These are phyloP conservation scores for Boletus sensibilis DNA, from an alignment of 768 basidiomycete genomes.

Conservation along the genomic window DNA sequence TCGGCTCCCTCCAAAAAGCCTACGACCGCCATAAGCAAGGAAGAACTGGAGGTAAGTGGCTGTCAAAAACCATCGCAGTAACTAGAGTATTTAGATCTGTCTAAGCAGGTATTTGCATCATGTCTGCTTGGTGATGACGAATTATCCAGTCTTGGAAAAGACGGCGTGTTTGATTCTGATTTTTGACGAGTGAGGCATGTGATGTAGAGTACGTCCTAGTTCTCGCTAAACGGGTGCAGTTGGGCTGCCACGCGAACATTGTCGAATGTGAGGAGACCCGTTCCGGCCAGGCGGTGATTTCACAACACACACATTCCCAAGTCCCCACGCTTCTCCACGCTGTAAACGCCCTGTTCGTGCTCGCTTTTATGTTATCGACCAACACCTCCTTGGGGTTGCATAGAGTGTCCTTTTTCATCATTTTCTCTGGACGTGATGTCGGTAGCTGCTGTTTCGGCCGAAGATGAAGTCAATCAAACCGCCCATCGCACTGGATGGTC, in stretches of 20 bases:
- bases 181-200: slow-evolving; percentile 13
- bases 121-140: slow-evolving; percentile 40
- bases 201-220: background rate
- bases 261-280: background rate
- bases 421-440: slow-evolving; percentile 14
- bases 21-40: slow-evolving; percentile 1
- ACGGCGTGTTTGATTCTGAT: slow-evolving; percentile 31
- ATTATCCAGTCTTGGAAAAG: slow-evolving; percentile 30
- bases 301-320: background rate
- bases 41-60: slow-evolving; percentile 25
- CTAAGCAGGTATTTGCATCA: slow-evolving; percentile 33
- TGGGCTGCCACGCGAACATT: background rate
- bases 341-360: background rate
- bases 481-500: slow-evolving; percentile 17
- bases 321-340: background rate
- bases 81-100: slow-evolving; percentile 3
- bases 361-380: slow-evolving; percentile 5
- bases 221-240: background rate
- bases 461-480: slow-evolving; percentile 4
- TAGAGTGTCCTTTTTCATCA: background rate
- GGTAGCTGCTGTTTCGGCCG: background rate
- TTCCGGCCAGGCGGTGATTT: background rate
- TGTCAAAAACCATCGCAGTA: background rate
- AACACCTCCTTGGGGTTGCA: background rate
- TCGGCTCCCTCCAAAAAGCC: background rate